Base-by-base conservation (phyloP, 2,329 filamentous ascomycete genomes). In the Diaporthe sp. region DNA sequence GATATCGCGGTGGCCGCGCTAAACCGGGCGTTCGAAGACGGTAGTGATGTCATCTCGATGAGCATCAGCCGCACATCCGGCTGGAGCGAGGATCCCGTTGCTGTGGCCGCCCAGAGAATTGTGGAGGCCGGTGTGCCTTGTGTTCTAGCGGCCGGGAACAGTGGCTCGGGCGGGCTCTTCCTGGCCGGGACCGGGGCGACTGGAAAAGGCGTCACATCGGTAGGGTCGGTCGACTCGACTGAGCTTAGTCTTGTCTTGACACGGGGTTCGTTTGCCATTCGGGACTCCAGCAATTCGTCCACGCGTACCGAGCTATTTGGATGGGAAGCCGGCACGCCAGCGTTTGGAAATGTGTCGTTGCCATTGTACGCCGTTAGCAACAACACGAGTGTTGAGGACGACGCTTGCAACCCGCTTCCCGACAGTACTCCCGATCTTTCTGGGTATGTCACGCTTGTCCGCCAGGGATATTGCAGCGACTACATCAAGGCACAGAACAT, bases 351-450 rank as follows among this genome's bases (percentile, higher is more conserved):
- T 30, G 67, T 70, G 19, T 71, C 52, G 19, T 33, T 71, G 30
- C 60, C 71, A 7, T 22, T 73, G 35, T 68, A 45, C 33, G 42
- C 71, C 42, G 25, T 60, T 5, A 66, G 40, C 71, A 52, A 55
- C 35, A 54, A 57, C 47, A 68, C 45, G 1, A 35, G 7, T 15
- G 30, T 50, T 25, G 57, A 50, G 57, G 47, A 47, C 15, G 55
- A 73, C 13, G 71, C 71, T 12, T 73, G 71, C 35, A 47, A 22
- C 42, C 45, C 57, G 40, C 57, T 73, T 9, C 71, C 71, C 4
- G 60, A 35, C 19, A 28, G 19, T 19, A 68, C 47, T 7, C 58
- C 60, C 2, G 71, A 73, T 35, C 71, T 73, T 7, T 68, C 60
- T 42, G 60, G 60, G 1, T 47, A 68, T 54, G 40, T 68, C 54